A percentile compares a stretch with the other conserved stretches of the same genome.
These are phyloP conservation scores for Phoenix roebelenii DNA, from an alignment of 176 grass and related monocot genomes.

Conservation along the genomic window DNA sequence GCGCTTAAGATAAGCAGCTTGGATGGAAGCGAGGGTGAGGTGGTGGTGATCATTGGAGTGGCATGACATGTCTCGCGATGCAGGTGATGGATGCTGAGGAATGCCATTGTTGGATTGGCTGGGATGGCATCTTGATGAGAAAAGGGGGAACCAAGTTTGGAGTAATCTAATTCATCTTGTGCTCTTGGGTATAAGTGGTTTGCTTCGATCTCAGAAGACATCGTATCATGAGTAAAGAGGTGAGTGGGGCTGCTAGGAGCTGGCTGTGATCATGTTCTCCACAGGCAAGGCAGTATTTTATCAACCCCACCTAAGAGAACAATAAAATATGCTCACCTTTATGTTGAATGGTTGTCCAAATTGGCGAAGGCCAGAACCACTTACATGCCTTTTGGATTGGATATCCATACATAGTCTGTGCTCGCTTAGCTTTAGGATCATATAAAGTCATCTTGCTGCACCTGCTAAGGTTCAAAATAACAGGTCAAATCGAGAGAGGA, in stretches of 20 bases:
- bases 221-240: background rate
- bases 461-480: background rate
- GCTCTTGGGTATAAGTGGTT: background rate
- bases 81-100: constrained; percentile 20
- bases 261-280: constrained; percentile 8
- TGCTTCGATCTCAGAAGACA: background rate
- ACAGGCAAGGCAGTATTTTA: constrained; percentile 10
- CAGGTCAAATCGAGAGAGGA: background rate
- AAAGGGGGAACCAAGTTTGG: constrained; percentile 28
- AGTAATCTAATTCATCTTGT: constrained; percentile 19
- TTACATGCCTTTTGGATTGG: no score
- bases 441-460: background rate
- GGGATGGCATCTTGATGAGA: constrained; percentile 40
- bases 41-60: constrained; percentile 61
- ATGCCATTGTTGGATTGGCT: background rate
- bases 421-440: constrained; percentile 45
- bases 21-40: constrained; percentile 1
- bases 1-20: constrained; percentile 2
- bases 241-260: constrained; percentile 4
- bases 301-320: constrained; percentile 10
- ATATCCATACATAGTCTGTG: constrained; percentile 27
- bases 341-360: constrained; percentile 2
- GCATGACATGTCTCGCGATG: constrained; percentile 54
- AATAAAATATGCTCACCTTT: constrained; percentile 16
- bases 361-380: constrained; percentile 11